Conservation (phyloP, 306 rosid species). For the Vigna reflexopilosa region DNA sequence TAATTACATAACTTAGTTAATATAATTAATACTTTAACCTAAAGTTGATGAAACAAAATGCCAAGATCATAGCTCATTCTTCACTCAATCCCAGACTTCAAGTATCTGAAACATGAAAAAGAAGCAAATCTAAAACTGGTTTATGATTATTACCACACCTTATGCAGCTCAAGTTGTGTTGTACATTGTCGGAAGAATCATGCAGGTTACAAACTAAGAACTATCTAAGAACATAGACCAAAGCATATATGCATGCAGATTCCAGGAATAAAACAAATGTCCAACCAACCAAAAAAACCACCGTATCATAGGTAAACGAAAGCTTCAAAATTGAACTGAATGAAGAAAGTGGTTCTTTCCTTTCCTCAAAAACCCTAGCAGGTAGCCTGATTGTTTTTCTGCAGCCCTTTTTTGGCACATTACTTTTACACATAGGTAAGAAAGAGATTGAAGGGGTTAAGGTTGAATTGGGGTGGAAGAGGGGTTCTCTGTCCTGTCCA, state of each 20-base stretch:
- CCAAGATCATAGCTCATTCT: background rate
- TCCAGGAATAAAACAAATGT: slow-evolving; percentile 5
- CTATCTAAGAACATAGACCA: background rate
- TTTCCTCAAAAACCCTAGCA: background rate
- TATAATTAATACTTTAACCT: too few relatives aligned
- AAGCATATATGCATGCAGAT: slow-evolving; percentile 13
- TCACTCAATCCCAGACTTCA: background rate
- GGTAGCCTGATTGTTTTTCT: background rate
- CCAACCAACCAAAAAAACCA: slow-evolving; percentile 17
- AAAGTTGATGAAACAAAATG: too few relatives aligned
- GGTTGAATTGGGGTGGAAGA: background rate
- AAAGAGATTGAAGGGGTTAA: slow-evolving; percentile 9
- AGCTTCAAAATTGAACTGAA: slow-evolving; percentile 7
- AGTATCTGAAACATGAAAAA: background rate
- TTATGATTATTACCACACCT: background rate
- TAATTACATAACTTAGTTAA: too few relatives aligned
- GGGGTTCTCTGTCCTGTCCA: slow-evolving; percentile 19
- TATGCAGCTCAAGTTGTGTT: background rate
- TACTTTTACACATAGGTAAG: background rate
- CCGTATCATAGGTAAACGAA: slow-evolving; percentile 21
- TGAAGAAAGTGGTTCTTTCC: background rate
- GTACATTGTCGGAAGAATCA: background rate
- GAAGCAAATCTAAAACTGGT: background rate
- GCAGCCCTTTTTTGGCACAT: slow-evolving; percentile 33
- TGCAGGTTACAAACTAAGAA: background rate